Conservation (phyloP, 176 grass and related monocot species). For the Neostapfia colusana region DNA sequence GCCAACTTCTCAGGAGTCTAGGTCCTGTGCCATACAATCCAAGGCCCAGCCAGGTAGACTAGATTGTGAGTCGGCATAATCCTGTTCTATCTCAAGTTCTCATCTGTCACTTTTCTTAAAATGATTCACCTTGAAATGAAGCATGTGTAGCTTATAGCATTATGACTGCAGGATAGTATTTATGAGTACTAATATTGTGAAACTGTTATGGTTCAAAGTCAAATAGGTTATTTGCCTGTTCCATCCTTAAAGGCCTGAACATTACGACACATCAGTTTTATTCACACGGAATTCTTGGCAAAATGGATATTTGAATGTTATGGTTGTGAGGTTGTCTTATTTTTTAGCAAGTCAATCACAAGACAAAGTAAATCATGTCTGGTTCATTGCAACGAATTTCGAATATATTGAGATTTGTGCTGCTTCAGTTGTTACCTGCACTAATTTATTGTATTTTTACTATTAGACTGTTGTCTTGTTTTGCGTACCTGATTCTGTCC, state of each 20-base stretch:
- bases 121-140: neutral
- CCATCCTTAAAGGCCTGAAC: conserved; percentile 14
- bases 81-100: neutral
- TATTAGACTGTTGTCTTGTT: conserved; percentile 24
- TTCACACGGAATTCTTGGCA: conserved; percentile 7
- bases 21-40: neutral
- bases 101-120: neutral
- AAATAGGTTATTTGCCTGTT: conserved; percentile 19
- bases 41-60: conserved; percentile 5
- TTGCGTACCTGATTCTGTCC: conserved; percentile 21
- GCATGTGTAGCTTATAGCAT: neutral
- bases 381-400: conserved; percentile 24
- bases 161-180: neutral
- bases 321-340: neutral
- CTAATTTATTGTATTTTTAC: conserved; percentile 16
- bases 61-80: neutral
- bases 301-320: neutral
- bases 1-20: neutral
- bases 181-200: conserved; percentile 6
- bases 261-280: neutral
- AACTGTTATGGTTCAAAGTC: neutral
- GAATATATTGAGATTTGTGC: conserved; percentile 28
- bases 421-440: conserved; percentile 22
- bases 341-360: neutral
- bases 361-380: neutral